Base-by-base conservation (phyloP, 2,329 filamentous ascomycete genomes). In the Nectriaceae sp. region DNA sequence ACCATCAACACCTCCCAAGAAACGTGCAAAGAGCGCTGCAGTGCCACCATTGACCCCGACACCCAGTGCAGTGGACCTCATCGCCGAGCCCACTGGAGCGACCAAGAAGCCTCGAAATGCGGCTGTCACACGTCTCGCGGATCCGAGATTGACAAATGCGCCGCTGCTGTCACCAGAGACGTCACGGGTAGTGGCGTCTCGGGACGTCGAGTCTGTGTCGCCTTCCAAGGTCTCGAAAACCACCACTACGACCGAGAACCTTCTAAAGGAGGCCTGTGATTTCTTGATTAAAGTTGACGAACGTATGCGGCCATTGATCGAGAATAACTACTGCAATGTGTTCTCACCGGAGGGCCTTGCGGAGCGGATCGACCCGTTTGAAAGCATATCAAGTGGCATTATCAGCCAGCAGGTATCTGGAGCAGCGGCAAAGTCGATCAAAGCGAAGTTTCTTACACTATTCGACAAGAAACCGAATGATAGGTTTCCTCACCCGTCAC, bases 331-430 rank as follows among this genome's bases (percentile, higher is more conserved):
- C 52, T 97, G 93, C 69, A 79, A 77, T 46, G 72, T 94, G 15
- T 97, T 97, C 71, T 88, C 85, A 2, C 81, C 90, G 0, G 85
- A 88, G 54, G 90, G 91, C 0, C 73, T 97, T n/a, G 83, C 86
- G 21, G 90, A 97, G 69, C 78, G 83, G 55, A 83, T 97, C 51
- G 90, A 97, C 69, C 94, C 94, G 0, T 99, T 97, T 64, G 86
- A 88, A 59, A 85, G 83, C 48, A 78, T 99, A 26, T 80, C 83
- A 33, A 92, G 87, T 68, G 88, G 91, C 43, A 97, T 99, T 65
- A 96, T 97, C 61, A 91, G 90, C 44, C 94, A 97, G 71, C 94
- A 99, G 73, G 93, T 99, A 18, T 96, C 91, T 1, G 91, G 93
- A 16, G 90, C 91, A 5, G 94, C 94, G 1, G 94, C 94, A 11